A percentile compares a stretch with the other conserved stretches of the same genome.
phyloP scores from a whole-genome alignment of 1,284 basidiomycete genomes.

The Fomitopsis palustris region DNA sequence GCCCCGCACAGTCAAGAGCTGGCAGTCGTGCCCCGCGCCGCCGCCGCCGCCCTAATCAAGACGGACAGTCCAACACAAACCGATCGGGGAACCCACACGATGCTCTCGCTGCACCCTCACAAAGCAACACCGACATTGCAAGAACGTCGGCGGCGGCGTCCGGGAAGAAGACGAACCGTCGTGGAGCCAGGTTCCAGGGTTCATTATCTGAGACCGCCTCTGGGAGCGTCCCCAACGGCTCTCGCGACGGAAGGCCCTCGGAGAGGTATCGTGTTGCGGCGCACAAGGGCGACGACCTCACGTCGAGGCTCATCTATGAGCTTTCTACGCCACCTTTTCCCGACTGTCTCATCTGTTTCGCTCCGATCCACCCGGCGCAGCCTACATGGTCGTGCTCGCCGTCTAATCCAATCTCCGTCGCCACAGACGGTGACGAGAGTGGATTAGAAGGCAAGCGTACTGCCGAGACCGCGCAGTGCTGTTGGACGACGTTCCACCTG shows the following conservation, averaged over 20 bases:
- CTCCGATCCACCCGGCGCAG: constrained; percentile 65
- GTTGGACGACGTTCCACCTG: constrained; percentile 83
- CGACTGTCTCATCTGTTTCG: constrained; percentile 83
- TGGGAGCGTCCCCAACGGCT: not conserved
- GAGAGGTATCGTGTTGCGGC: constrained; percentile 16
- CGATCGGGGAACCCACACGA: not conserved
- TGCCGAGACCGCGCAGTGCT: constrained; percentile 49
- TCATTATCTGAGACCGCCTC: not conserved
- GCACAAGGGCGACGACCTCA: constrained; percentile 52
- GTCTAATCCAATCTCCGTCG: constrained; percentile 38
- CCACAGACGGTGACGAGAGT: constrained; percentile 29
- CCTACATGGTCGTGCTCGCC: constrained; percentile 80
- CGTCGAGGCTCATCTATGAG: constrained; percentile 60
- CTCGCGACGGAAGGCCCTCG: constrained; percentile 2
- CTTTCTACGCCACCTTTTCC: constrained; percentile 65
- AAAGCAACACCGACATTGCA: not conserved
- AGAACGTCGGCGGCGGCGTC: not conserved
- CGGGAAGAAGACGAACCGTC: not conserved
- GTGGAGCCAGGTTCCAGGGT: not conserved
- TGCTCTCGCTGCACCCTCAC: not conserved
- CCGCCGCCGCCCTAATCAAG: not conserved
- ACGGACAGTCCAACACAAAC: not conserved
- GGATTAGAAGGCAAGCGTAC: constrained; percentile 10
- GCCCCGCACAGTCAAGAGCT: not conserved
- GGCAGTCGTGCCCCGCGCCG: not conserved